Base-by-base conservation (phyloP, 768 basidiomycete species). In the Mycena floridula region DNA sequence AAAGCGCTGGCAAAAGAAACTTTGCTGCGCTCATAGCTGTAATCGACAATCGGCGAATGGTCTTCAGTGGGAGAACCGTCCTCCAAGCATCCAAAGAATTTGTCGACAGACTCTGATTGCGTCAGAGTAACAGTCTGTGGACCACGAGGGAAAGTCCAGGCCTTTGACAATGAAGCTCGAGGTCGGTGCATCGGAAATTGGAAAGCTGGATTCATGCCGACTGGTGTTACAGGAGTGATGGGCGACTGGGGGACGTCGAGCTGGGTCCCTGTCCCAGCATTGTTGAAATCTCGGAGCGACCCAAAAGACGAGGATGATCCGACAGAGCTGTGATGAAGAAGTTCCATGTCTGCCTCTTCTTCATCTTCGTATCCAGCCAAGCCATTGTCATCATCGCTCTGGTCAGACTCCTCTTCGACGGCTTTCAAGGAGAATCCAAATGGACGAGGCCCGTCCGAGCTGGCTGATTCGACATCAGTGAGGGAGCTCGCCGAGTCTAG, bases 381-480 rank as follows among this genome's bases (percentile, higher is more conserved):
- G 18, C 68, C 81, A 49, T 80, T 69, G 13, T 82, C 77, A 27
- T 74, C 69, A n/a, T 72, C 74, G 15, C 46, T 40, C 12, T 64
- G 68, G 40, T 72, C 70, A 1, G 66, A 64, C 36, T 77, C 85
- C 54, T 85, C 84, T 18, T 62, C 64, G 11, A 84, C 81, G 18
- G 70, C 66, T 55, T 80, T 78, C 52, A 82, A 65, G 18, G 73
- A 60, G 50, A 75, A 72, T 30, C 65, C 65, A 38, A 68, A 64
- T 40, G 68, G 68, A 11, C 60, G 57, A 42, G 60, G 59, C 35
- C 60, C 56, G 41, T 70, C 76, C 35, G n/a, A n/a, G n/a, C n/a
- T n/a, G n/a, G n/a, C n/a, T n/a, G 77, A 76, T 50, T 87, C 85
- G n/a, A 86, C 82, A 52, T 85, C 84, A 0, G 83, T 85, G 11